A percentile compares a stretch with the other conserved stretches of the same genome.
Conservation (phyloP, 768 basidiomycete genomes). For the Lepiota venenata region DNA sequence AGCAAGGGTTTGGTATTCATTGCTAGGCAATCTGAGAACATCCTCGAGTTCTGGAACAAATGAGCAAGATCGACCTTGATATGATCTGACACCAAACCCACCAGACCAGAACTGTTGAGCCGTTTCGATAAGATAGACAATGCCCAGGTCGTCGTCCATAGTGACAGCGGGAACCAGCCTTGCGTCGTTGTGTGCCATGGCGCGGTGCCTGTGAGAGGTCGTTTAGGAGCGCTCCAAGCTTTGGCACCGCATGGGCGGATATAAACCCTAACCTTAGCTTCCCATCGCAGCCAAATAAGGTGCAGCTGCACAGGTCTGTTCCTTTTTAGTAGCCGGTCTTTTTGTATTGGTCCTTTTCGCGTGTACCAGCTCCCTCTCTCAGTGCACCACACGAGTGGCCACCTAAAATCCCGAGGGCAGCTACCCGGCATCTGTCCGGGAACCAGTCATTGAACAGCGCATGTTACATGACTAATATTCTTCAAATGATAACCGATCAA, state of each 20-base stretch:
- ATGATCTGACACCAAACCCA: constrained; percentile 30
- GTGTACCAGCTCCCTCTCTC: too few relatives aligned
- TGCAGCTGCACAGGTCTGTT: too few relatives aligned
- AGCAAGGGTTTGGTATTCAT: constrained; percentile 60
- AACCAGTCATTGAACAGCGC: too few relatives aligned
- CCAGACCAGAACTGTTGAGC: constrained; percentile 92
- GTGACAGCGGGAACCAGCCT: constrained; percentile 28
- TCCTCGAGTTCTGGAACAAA: constrained; percentile 77
- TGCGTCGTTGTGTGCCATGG: constrained; percentile 25
- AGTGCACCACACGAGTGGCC: too few relatives aligned
- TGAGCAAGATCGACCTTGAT: background rate
- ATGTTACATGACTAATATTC: too few relatives aligned
- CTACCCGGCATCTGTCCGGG: too few relatives aligned
- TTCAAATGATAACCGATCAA: too few relatives aligned
- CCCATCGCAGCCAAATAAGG: too few relatives aligned
- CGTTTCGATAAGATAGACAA: constrained; percentile 78
- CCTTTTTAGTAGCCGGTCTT: too few relatives aligned
- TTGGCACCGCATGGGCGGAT: background rate
- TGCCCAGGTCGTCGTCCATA: constrained; percentile 69
- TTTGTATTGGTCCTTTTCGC: too few relatives aligned
- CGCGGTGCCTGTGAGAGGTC: constrained; percentile 20
- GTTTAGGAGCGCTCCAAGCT: background rate
- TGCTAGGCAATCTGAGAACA: constrained; percentile 61
- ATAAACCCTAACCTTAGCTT: too few relatives aligned
- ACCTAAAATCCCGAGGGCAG: too few relatives aligned